A percentile compares a stretch with the other conserved stretches of the same genome.
phyloP scores from a whole-genome alignment of 768 basidiomycete genomes.

The Suillus bovinus region DNA sequence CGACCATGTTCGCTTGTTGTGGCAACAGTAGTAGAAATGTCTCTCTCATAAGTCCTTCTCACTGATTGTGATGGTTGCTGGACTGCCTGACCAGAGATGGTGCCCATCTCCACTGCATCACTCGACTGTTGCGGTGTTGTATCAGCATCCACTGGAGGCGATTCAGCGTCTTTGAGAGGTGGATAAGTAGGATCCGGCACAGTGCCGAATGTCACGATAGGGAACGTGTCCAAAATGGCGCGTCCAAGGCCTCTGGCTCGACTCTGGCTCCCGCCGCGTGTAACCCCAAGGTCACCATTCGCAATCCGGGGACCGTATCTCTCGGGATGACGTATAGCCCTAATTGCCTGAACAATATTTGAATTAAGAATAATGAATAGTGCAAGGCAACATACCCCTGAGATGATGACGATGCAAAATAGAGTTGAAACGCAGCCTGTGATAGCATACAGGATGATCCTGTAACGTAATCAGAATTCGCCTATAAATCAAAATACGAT shows the following conservation, averaged over 20 bases:
- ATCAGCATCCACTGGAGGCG: constrained; percentile 9
- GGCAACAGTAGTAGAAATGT: not conserved
- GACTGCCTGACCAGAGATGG: not conserved
- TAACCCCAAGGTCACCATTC: constrained; percentile 26
- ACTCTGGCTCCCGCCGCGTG: constrained; percentile 51
- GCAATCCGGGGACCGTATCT: constrained; percentile 78
- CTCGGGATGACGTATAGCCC: constrained; percentile 86
- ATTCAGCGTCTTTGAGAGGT: constrained; percentile 35
- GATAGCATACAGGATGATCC: constrained; percentile 86
- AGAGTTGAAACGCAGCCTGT: constrained; percentile 86
- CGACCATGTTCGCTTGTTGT: not conserved
- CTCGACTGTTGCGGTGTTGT: constrained; percentile 13
- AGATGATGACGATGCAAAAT: constrained; percentile 82
- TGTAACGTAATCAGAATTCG: constrained; percentile 15
- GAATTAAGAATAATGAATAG: constrained; percentile 8
- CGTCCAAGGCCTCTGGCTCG: constrained; percentile 85
- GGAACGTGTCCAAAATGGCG: constrained; percentile 95
- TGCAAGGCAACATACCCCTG: constrained; percentile 57
- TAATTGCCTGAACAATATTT: constrained; percentile 54
- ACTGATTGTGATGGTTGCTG: not conserved
- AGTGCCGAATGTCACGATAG: constrained; percentile 81
- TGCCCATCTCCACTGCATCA: constrained; percentile 12
- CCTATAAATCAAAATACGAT: constrained; percentile 7
- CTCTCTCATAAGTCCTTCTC: constrained; percentile 2
- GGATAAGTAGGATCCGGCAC: constrained; percentile 19